Percentiles rank a stretch among this genome's conserved stretches.
These are phyloP conservation scores for Paracorniculantispora psalliotae DNA, from an alignment of 2,329 filamentous ascomycete species.

Conservation along the genomic window DNA sequence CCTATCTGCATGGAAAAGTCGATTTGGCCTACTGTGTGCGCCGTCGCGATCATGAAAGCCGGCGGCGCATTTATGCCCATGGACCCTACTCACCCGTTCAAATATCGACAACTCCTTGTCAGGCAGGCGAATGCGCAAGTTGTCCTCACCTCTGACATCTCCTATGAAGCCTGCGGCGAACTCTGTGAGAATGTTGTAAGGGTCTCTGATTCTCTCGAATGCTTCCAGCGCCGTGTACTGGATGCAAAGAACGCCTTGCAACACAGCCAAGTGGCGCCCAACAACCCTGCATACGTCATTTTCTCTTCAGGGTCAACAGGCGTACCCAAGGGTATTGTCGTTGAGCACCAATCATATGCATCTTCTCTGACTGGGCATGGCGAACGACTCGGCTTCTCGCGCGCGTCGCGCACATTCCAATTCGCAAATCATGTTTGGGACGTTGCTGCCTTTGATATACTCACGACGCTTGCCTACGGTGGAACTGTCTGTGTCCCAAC, in stretches of 20 bases:
- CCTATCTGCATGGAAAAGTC: constrained; percentile 32
- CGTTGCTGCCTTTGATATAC: constrained; percentile 14
- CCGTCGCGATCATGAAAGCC: constrained; percentile 19
- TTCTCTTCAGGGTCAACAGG: constrained; percentile 18
- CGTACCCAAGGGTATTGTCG: constrained; percentile 16
- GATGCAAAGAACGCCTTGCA: background rate
- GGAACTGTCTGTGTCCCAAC: constrained; percentile 14
- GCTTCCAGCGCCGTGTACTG: background rate
- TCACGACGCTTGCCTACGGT: constrained; percentile 12
- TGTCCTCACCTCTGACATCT: background rate
- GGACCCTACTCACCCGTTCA: constrained; percentile 11
- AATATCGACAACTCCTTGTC: background rate
- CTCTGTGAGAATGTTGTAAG: background rate
- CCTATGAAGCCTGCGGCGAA: background rate
- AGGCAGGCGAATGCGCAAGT: background rate
- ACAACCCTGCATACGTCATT: constrained; percentile 1
- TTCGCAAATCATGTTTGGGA: constrained; percentile 17
- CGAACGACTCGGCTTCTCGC: background rate
- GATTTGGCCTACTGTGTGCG: constrained; percentile 19
- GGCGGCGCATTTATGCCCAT: constrained; percentile 18
- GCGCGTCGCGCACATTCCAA: background rate
- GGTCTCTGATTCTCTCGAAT: background rate
- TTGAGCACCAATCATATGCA: constrained; percentile 9
- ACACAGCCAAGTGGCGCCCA: background rate
- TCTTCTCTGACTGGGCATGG: background rate